phyloP scores from a whole-genome alignment of 2,329 filamentous ascomycete genomes.

The Penicillium sp. region DNA sequence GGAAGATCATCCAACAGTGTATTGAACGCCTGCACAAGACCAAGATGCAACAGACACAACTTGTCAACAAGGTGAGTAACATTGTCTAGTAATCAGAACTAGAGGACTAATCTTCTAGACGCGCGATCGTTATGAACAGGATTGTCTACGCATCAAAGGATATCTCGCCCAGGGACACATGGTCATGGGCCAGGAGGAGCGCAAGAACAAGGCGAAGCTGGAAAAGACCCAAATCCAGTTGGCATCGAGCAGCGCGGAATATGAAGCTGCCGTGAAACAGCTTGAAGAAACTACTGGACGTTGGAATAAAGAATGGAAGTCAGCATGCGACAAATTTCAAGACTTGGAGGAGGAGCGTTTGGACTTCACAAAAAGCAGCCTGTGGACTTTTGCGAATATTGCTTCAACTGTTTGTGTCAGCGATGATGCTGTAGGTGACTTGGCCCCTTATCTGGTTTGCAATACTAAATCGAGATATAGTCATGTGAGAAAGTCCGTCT shows the following conservation, averaged over 20 bases:
- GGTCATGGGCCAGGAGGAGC: conserved; percentile 99
- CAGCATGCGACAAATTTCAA: conserved; percentile 96
- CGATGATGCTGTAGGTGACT: conserved; percentile 69
- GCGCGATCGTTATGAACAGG: conserved; percentile 92
- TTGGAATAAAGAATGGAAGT: conserved; percentile 99
- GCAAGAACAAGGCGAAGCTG: conserved; percentile 97
- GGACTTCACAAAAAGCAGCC: conserved; percentile 94
- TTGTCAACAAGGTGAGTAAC: conserved; percentile 78
- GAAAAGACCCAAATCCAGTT: conserved; percentile 98
- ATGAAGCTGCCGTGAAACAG: conserved; percentile 87
- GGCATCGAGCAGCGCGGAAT: conserved; percentile 85
- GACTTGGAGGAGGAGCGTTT: conserved; percentile 95
- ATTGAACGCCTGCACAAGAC: conserved; percentile 92
- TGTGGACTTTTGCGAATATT: conserved; percentile 98
- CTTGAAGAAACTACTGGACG: conserved; percentile 91
- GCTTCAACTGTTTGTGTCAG: conserved; percentile 96
- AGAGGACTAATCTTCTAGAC: conserved; percentile 53
- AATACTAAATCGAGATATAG: conserved; percentile 28
- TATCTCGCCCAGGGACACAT: conserved; percentile 98
- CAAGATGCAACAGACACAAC: conserved; percentile 86
- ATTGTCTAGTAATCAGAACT: rapidly evolving
- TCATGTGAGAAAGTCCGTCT: conserved; percentile 95
- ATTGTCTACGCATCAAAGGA: conserved; percentile 96
- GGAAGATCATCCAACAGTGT: conserved; percentile 92
- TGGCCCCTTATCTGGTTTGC: not conserved